phyloP scores from a whole-genome alignment of 768 basidiomycete genomes.

The Leccinum imitatum region DNA sequence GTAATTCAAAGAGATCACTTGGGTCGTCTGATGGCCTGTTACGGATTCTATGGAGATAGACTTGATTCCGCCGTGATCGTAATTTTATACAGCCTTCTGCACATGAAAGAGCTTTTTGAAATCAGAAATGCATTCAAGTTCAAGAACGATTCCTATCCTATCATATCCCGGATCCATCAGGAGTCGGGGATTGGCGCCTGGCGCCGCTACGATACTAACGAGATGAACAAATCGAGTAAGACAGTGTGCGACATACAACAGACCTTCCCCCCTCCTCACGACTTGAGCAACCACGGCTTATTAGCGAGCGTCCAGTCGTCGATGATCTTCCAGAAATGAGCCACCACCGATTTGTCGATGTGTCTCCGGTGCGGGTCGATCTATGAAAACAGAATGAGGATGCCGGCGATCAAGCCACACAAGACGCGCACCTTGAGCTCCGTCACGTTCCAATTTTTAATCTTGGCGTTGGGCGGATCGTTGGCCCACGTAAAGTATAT shows the following conservation, averaged over 20 bases:
- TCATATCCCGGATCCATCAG: no score
- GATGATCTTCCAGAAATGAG: conserved; percentile 92
- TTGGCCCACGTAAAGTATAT: conserved; percentile 94
- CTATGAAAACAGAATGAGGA: conserved; percentile 38
- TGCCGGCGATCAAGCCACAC: neutral
- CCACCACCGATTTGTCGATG: conserved; percentile 91
- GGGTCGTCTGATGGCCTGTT: no score
- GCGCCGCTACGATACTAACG: neutral
- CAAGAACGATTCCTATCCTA: no score
- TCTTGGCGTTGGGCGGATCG: conserved; percentile 83
- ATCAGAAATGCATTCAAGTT: no score
- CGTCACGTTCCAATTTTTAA: conserved; percentile 97
- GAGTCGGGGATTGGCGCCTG: no score
- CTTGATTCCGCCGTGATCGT: no score
- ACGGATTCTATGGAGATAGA: no score
- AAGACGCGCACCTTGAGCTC: conserved; percentile 70
- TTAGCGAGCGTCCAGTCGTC: conserved; percentile 82
- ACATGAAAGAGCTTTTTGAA: no score
- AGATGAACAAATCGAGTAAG: neutral
- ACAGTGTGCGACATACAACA: neutral
- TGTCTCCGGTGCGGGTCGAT: conserved; percentile 90
- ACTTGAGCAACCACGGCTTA: conserved; percentile 72
- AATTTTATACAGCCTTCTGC: no score
- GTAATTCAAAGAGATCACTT: no score
- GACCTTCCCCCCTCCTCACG: conserved; percentile 24